phyloP scores from a whole-genome alignment of 345 rosid genomes.

The Lepidium sativum region DNA sequence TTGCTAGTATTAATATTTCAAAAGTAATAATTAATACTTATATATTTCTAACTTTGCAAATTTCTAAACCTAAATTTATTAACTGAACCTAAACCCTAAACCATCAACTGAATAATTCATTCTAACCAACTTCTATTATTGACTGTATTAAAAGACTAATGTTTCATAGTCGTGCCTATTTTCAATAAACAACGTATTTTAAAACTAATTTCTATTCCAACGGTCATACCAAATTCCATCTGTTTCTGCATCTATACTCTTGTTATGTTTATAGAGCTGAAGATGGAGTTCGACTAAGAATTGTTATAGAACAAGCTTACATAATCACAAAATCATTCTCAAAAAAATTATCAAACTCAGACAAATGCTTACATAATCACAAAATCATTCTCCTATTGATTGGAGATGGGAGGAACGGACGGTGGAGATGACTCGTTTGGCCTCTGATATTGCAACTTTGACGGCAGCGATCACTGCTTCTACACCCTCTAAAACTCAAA shows the following conservation, averaged over 20 bases:
- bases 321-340: no score
- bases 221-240: background rate
- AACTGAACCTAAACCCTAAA: no score
- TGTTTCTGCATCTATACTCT: background rate
- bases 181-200: background rate
- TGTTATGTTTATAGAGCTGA: background rate
- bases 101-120: no score
- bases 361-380: slow-evolving; percentile 36
- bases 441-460: background rate
- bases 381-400: no score
- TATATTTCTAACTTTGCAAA: no score
- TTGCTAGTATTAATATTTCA: no score
- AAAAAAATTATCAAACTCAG: slow-evolving; percentile 44
- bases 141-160: no score
- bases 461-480: slow-evolving; percentile 36
- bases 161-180: background rate
- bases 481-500: slow-evolving; percentile 22
- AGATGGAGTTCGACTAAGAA: slow-evolving; percentile 74
- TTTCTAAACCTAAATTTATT: no score
- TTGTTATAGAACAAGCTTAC: no score
- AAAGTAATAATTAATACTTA: background rate
- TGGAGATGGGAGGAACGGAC: slow-evolving; percentile 40
- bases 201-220: background rate
- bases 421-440: slow-evolving; percentile 32
- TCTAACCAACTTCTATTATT: no score